Conservation (phyloP, 2,329 filamentous ascomycete genomes). For the Colletotrichum trifolii region DNA sequence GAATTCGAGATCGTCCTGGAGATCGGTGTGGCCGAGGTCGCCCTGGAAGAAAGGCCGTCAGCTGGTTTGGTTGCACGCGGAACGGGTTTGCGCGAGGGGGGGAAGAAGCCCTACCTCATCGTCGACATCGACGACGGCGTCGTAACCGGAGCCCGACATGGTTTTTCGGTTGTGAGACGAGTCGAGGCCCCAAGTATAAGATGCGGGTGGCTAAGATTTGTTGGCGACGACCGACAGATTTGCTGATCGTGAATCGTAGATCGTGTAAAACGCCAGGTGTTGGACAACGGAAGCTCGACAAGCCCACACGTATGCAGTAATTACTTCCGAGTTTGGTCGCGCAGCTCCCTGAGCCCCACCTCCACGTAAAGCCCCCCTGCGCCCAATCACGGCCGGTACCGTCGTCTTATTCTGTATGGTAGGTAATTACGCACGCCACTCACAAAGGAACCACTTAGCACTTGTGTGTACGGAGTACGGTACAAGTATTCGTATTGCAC, state of each 20-base stretch:
- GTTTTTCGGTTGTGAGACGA: slow-evolving; percentile 24
- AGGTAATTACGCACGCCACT: slow-evolving; percentile 5
- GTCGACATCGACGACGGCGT: slow-evolving; percentile 97
- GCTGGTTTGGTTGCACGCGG: not conserved
- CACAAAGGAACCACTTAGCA: not conserved
- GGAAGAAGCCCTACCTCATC: slow-evolving; percentile 75
- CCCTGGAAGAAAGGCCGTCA: slow-evolving; percentile 66
- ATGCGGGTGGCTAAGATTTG: no score
- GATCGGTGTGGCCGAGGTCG: slow-evolving; percentile 96
- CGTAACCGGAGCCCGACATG: slow-evolving; percentile 81
- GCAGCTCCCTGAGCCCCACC: slow-evolving; percentile 21
- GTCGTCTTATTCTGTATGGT: no score
- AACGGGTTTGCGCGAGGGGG: not conserved
- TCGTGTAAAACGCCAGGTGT: not conserved
- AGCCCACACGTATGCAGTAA: slow-evolving; percentile 38
- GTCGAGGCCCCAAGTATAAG: no score
- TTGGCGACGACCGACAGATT: not conserved
- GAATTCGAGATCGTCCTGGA: slow-evolving; percentile 99
- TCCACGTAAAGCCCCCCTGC: no score
- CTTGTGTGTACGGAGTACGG: not conserved
- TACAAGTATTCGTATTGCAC: not conserved
- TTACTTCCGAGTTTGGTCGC: slow-evolving; percentile 4
- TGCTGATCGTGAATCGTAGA: not conserved
- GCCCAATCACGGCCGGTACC: no score
- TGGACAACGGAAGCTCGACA: slow-evolving; percentile 39